Evolutionary conservation across 116 monocot species (phyloP).

Genomic region (Iris pallida): DNA sequence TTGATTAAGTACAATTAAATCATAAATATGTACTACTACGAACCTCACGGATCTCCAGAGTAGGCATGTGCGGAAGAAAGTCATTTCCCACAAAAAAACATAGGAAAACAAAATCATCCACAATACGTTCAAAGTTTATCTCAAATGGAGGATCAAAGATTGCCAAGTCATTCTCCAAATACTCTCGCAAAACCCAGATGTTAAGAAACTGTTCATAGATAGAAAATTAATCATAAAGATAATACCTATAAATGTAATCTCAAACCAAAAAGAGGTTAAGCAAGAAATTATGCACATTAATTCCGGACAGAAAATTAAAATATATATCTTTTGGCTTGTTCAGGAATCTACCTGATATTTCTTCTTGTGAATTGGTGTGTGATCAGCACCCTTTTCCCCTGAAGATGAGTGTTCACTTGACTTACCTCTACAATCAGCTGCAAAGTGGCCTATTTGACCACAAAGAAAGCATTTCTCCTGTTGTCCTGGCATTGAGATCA

Average conservation of each 20-base stretch:
- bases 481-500: constrained; percentile 84
- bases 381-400: constrained; percentile 30
- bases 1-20: neutral
- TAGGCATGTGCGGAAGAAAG: constrained; percentile 97
- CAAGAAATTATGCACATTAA: too few species aligned
- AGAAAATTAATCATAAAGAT: constrained; percentile 4
- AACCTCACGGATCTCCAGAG: constrained; percentile 98
- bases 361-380: constrained; percentile 85
- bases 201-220: constrained; percentile 72
- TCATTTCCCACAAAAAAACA: constrained; percentile 99
- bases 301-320: neutral
- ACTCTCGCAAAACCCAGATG: constrained; percentile 89
- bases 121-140: constrained; percentile 70
- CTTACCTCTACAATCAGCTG: constrained; percentile 78
- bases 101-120: constrained; percentile 97
- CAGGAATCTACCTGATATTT: constrained; percentile 70
- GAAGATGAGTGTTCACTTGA: constrained; percentile 21
- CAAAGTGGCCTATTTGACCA: constrained; percentile 86
- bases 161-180: constrained; percentile 78
- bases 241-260: neutral
- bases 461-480: constrained; percentile 94
- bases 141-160: constrained; percentile 66
- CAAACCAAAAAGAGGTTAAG: too few species aligned
- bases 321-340: neutral
- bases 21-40: neutral